Conservation (phyloP, 192 early-diverging fungal species). For the Lobosporangium transversale region DNA sequence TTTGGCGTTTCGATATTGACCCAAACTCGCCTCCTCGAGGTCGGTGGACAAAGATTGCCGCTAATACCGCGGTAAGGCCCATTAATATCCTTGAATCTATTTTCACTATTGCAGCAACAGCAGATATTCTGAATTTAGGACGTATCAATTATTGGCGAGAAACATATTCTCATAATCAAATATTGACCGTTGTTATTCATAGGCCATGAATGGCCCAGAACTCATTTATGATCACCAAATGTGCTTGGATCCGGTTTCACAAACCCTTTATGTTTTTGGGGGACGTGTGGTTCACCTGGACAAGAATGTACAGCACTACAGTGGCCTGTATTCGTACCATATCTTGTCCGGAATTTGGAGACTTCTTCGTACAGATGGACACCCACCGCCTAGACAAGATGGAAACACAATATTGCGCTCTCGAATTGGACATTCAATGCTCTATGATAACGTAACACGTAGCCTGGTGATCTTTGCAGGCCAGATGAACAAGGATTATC, state of each 20-base stretch:
- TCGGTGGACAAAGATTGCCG: slow-evolving; percentile 79
- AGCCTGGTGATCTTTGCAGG: slow-evolving; percentile 91
- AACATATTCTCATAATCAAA: too few species aligned
- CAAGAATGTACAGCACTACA: slow-evolving; percentile 75
- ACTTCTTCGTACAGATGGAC: slow-evolving; percentile 73
- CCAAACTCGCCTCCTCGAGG: slow-evolving; percentile 42
- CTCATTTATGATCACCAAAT: slow-evolving; percentile 96
- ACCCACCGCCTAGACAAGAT: slow-evolving; percentile 56
- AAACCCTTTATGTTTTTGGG: slow-evolving; percentile 91
- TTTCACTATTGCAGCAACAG: too few species aligned
- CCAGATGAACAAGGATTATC: slow-evolving; percentile 82
- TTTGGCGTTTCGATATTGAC: slow-evolving; percentile 88
- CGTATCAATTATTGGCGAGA: too few species aligned
- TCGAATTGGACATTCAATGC: slow-evolving; percentile 92
- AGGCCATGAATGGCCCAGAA: slow-evolving; percentile 85
- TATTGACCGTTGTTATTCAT: too few species aligned
- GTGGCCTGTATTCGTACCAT: slow-evolving; percentile 88
- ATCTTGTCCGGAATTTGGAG: slow-evolving; percentile 77
- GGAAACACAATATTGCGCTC: slow-evolving; percentile 70
- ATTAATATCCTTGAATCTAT: background rate
- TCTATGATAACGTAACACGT: slow-evolving; percentile 76
- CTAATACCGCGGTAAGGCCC: slow-evolving; percentile 70
- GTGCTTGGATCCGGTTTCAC: slow-evolving; percentile 77
- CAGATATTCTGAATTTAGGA: too few species aligned
- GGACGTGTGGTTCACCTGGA: slow-evolving; percentile 79